Conservation (phyloP, 148 eudicot species). For the Cornus controversa region DNA sequence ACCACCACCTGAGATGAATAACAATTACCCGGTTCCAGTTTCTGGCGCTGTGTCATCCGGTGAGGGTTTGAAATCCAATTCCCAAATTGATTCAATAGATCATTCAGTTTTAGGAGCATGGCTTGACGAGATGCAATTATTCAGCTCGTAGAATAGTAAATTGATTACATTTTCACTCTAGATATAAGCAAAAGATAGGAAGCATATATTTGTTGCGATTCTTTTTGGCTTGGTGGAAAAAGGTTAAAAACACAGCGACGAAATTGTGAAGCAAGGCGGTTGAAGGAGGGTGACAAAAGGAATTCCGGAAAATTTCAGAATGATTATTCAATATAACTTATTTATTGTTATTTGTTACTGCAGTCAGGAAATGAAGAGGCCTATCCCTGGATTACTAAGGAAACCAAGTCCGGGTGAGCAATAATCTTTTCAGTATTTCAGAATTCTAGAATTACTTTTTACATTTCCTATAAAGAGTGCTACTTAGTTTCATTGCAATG, state of each 20-base stretch:
- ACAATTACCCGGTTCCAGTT: constrained; percentile 26
- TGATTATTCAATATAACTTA: constrained; percentile 2
- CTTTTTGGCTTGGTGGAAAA: constrained; percentile 19
- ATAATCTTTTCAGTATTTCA: constrained; percentile 16
- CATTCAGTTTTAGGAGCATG: constrained; percentile 66
- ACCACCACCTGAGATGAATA: constrained; percentile 51
- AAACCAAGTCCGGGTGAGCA: constrained; percentile 16
- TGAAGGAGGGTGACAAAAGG: not conserved
- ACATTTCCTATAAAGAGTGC: not conserved
- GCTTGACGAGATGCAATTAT: constrained; percentile 79
- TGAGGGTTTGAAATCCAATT: constrained; percentile 31
- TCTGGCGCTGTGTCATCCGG: constrained; percentile 37
- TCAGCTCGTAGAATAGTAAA: constrained; percentile 45
- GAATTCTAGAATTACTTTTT: constrained; percentile 22
- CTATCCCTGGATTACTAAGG: constrained; percentile 14
- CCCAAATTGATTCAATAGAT: constrained; percentile 40
- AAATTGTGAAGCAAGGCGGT: not conserved
- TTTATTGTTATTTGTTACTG: constrained; percentile 18
- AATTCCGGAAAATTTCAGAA: not conserved
- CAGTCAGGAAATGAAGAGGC: constrained; percentile 15
- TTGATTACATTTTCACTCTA: constrained; percentile 12
- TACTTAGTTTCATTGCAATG: constrained; percentile 4
- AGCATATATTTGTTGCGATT: constrained; percentile 29
- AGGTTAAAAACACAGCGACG: not conserved
- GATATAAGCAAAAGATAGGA: constrained; percentile 23